A percentile compares a stretch with the other conserved stretches of the same genome.
These are phyloP conservation scores for Eutypa lata DNA, from an alignment of 2,329 filamentous ascomycete genomes.

Conservation along the genomic window DNA sequence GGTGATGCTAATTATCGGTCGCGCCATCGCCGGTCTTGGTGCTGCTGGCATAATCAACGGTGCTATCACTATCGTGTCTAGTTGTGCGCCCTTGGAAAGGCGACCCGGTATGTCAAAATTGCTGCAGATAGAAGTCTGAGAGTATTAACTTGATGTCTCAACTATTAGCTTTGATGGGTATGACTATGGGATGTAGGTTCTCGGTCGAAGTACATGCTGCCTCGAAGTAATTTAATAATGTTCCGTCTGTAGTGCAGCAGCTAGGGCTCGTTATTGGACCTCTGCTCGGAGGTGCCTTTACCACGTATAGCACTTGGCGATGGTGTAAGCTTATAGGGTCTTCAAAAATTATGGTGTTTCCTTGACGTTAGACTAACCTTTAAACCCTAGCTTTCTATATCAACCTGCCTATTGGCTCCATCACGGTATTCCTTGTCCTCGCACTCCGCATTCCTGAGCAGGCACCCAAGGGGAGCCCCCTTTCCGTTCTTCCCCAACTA, in stretches of 20 bases:
- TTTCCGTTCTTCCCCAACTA: constrained; percentile 1
- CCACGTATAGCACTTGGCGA: constrained; percentile 9
- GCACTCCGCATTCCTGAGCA: constrained; percentile 12
- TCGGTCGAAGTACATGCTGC: background rate
- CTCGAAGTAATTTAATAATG: background rate
- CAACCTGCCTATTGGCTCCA: constrained; percentile 15
- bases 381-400: constrained; percentile 12
- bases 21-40: too few relatives aligned
- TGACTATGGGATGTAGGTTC: background rate
- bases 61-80: constrained; percentile 1
- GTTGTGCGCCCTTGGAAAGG: constrained; percentile 4
- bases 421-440: constrained; percentile 2
- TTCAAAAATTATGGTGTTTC: background rate
- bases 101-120: constrained; percentile 3
- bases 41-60: too few relatives aligned
- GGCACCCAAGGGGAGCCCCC: constrained; percentile 1
- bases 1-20: too few relatives aligned
- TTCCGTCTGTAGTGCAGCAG: constrained; percentile 5
- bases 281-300: constrained; percentile 11
- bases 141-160: background rate
- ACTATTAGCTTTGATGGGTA: background rate
- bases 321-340: constrained; percentile 14
- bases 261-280: constrained; percentile 8
- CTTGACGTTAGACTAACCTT: background rate
- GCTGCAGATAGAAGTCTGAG: background rate